Conservation (phyloP, 202 grass and related monocot genomes). For the Carex sylvatica region DNA sequence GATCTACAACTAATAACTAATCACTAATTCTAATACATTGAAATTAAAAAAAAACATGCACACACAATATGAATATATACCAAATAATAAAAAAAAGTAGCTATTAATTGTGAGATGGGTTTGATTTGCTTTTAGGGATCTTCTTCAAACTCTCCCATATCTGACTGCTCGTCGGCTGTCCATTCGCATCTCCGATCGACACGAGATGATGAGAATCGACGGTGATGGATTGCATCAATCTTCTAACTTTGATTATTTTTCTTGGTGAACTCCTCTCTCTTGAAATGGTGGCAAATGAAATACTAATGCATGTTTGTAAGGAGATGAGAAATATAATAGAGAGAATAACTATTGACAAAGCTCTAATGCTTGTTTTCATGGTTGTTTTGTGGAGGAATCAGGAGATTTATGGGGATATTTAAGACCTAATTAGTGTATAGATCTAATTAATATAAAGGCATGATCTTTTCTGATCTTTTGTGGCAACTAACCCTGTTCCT, state of each 20-base stretch:
- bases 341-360: background rate
- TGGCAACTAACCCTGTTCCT: background rate
- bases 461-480: background rate
- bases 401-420: background rate
- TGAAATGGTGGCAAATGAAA: background rate
- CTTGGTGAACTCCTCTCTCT: background rate
- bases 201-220: background rate
- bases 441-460: constrained; percentile 17
- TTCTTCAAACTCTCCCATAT: constrained; percentile 23
- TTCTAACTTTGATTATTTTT: background rate
- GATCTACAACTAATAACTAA: background rate
- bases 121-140: constrained; percentile 9
- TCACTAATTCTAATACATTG: background rate
- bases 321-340: constrained; percentile 21
- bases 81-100: background rate
- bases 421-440: background rate
- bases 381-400: background rate
- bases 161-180: background rate
- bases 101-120: constrained; percentile 27
- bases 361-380: constrained; percentile 18
- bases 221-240: background rate
- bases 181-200: background rate
- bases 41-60: background rate
- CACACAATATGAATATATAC: background rate
- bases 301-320: background rate